Conservation (phyloP, 768 basidiomycete species). For the Rubroboletus pulcherrimus region DNA sequence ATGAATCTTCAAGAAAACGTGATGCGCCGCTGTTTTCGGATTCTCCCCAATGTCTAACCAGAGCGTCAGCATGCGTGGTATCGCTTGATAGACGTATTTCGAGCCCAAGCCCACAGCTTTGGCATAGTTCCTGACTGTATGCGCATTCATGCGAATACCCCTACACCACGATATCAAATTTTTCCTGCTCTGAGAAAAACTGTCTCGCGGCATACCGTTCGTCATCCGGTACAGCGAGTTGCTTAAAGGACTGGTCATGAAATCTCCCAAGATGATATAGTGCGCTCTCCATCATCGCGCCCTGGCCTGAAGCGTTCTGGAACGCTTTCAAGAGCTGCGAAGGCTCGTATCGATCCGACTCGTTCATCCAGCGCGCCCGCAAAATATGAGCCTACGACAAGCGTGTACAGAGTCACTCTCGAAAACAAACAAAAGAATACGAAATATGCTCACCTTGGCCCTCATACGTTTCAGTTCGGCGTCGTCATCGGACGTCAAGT, state of each 20-base stretch:
- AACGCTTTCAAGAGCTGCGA: constrained; percentile 60
- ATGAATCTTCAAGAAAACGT: constrained; percentile 55
- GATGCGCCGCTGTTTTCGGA: constrained; percentile 21
- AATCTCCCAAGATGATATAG: constrained; percentile 86
- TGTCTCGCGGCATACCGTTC: constrained; percentile 40
- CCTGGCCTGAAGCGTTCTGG: constrained; percentile 45
- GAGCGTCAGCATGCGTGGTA: constrained; percentile 89
- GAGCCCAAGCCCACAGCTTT: constrained; percentile 77
- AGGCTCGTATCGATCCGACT: constrained; percentile 76
- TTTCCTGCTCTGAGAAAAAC: not conserved
- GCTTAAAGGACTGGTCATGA: constrained; percentile 74
- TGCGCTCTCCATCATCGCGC: constrained; percentile 72
- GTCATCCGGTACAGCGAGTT: constrained; percentile 47
- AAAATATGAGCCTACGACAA: constrained; percentile 64
- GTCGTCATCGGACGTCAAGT: constrained; percentile 52
- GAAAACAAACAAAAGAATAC: not conserved
- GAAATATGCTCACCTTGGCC: constrained; percentile 56
- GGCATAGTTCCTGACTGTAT: constrained; percentile 63
- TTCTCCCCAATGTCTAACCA: constrained; percentile 90
- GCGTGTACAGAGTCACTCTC: not conserved
- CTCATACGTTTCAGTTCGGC: constrained; percentile 50
- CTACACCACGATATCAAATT: constrained; percentile 32
- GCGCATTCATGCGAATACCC: constrained; percentile 58
- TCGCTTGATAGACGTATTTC: constrained; percentile 94
- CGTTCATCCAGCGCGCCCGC: constrained; percentile 89